Base-by-base conservation (phyloP, 2,329 filamentous ascomycete species). In the Epichloe amarillans region DNA sequence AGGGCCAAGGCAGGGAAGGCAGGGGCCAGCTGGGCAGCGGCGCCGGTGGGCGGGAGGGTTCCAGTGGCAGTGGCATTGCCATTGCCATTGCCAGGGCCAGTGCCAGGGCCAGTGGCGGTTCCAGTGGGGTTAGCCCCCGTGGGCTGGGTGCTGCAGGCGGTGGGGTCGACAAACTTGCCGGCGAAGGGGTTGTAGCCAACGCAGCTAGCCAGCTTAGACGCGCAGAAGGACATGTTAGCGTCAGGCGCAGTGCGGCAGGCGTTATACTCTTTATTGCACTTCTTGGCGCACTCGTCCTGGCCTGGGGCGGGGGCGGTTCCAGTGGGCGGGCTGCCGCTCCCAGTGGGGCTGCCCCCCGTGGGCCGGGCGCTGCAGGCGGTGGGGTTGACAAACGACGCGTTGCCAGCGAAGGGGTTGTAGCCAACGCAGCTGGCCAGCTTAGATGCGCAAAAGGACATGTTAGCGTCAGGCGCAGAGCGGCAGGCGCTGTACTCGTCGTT, bases 131-230 rank as follows among this genome's bases (percentile, higher is more conserved):
- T 21, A 1, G 1, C 14, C 21, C 3, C 10, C 5, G 41, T n/a
- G 23, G 17, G 14, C n/a, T 12, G 5, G 43, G 38, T 11, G 12
- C 44, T n/a, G 41, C 58, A 60, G 26, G 58, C 55, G 21, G 55
- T 55, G n/a, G 54, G 56, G 8, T 44, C 46, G 23, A 54, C 53
- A 4, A 59, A 41, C 1, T 47, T 44, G 23, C 40, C 46, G 36
- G 51, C 48, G 37, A 56, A 62, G 36, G 60, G 60, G 57, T 54
- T 60, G 55, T 55, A 60, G 50, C 55, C 56, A 5, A 62, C 53
- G 54, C 60, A 62, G 11, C 2, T n/a, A 46, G 56, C 56, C 50
- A 57, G 60, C 41, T 56, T 23, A 30, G 59, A 54, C n/a, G 55
- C 57, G 47, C 62, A 64, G 7, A 21, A 35, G 5, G 60, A 52